These are phyloP conservation scores for Podospora appendiculata DNA, from an alignment of 495 filamentous ascomycete genomes.

Conservation along the genomic window DNA sequence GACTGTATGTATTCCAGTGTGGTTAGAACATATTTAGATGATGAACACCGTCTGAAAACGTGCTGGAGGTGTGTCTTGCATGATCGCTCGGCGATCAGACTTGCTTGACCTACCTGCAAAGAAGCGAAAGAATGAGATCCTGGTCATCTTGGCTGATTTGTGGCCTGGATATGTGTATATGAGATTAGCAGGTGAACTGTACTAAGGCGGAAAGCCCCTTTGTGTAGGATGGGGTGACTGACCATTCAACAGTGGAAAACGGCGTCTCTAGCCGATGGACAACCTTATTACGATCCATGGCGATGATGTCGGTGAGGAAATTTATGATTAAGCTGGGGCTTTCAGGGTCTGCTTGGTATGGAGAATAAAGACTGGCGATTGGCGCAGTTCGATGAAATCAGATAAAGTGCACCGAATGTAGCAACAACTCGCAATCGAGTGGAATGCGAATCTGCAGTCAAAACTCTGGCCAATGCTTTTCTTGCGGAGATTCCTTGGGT, in stretches of 20 bases:
- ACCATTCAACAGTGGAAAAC: slow-evolving; percentile 21
- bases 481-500: not conserved
- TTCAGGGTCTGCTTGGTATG: not conserved
- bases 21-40: not conserved
- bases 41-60: too few relatives aligned
- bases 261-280: slow-evolving; percentile 26
- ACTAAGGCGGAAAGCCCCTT: not conserved
- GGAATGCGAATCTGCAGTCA: not conserved
- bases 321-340: not conserved
- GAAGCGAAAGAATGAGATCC: slow-evolving; percentile 46
- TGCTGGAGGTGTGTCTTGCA: too few relatives aligned
- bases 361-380: too few relatives aligned
- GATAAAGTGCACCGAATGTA: too few relatives aligned
- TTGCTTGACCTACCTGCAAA: slow-evolving; percentile 38
- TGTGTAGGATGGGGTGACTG: not conserved
- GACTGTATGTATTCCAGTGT: slow-evolving; percentile 29
- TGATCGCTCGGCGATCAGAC: too few relatives aligned
- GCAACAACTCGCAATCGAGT: too few relatives aligned
- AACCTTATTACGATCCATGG: slow-evolving; percentile 23
- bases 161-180: slow-evolving; percentile 31
- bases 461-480: not conserved
- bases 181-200: not conserved
- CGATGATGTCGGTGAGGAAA: not conserved
- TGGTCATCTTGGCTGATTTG: slow-evolving; percentile 38
- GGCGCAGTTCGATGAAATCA: too few relatives aligned